Evolutionary conservation across 169 alveolate genomes (phyloP).

Genomic region (Cryptosporidium sp.): DNA sequence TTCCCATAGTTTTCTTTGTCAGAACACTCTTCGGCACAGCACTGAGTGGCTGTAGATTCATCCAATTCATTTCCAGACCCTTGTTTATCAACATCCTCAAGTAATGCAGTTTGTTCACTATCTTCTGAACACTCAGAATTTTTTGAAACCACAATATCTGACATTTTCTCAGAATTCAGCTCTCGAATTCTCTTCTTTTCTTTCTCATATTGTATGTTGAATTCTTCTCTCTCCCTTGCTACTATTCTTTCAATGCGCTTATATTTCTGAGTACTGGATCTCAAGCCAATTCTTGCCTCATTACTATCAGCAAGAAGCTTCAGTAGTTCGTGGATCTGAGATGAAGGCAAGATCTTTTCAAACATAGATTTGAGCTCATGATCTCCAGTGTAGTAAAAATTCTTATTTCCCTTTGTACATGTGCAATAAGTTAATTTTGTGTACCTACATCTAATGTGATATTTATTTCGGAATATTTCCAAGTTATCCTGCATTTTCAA

Average conservation of each 20-base stretch:
- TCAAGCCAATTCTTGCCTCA: neutral
- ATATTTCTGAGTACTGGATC: neutral
- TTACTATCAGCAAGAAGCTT: conserved; percentile 50
- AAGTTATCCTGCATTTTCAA: neutral
- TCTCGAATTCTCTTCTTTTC: conserved; percentile 13
- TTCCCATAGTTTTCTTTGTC: neutral
- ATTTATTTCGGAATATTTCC: conserved; percentile 43
- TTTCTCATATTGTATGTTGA: conserved; percentile 3
- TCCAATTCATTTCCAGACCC: neutral
- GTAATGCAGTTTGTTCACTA: neutral
- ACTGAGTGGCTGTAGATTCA: neutral
- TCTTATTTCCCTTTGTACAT: conserved; percentile 22
- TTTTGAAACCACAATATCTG: neutral
- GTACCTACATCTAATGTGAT: conserved; percentile 48
- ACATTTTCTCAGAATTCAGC: neutral
- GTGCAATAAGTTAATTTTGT: conserved; percentile 66
- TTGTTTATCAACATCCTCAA: neutral
- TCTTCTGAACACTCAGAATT: conserved; percentile 3
- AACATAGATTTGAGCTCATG: conserved; percentile 37
- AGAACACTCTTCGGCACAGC: conserved; percentile 10
- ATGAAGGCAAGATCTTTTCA: conserved; percentile 28
- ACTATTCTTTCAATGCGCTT: conserved; percentile 39
- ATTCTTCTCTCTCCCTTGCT: conserved; percentile 32
- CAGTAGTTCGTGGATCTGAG: conserved; percentile 24
- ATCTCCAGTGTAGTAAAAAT: conserved; percentile 14